A percentile compares a stretch with the other conserved stretches of the same genome.
Evolutionary conservation across 1,284 basidiomycete species (phyloP).

Genomic region (Apiotrichum brassicae): DNA sequence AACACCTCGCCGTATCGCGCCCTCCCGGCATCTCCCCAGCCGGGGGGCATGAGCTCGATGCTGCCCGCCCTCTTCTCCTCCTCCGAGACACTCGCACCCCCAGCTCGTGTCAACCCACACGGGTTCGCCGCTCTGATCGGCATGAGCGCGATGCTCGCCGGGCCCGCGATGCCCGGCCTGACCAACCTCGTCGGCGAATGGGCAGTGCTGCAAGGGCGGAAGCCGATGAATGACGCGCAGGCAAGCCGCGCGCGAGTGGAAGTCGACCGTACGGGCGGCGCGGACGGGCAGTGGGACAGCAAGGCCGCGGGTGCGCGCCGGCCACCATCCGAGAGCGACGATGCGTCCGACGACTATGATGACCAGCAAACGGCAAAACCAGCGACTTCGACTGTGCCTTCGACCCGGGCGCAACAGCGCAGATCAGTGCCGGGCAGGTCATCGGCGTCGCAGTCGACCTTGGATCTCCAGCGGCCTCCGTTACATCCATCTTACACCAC

Average conservation of each 20-base stretch:
- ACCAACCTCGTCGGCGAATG: constrained; percentile 69
- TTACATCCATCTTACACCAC: constrained; percentile 4
- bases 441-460: constrained; percentile 5
- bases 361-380: no score
- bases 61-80: neutral
- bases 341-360: constrained; percentile 48
- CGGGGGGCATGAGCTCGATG: constrained; percentile 4
- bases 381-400: neutral
- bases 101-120: constrained; percentile 63
- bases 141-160: constrained; percentile 73
- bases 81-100: constrained; percentile 3
- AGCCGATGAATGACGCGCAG: constrained; percentile 36
- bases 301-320: constrained; percentile 3
- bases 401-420: no score
- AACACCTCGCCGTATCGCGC: constrained; percentile 58
- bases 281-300: constrained; percentile 22
- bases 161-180: constrained; percentile 70
- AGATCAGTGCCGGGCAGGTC: no score
- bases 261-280: constrained; percentile 37
- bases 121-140: constrained; percentile 73
- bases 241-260: constrained; percentile 39
- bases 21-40: constrained; percentile 45
- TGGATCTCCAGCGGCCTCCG: neutral
- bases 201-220: constrained; percentile 77
- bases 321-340: constrained; percentile 26